phyloP scores from a whole-genome alignment of 495 filamentous ascomycete species.

The Paragyromitra xinjiangensis region DNA sequence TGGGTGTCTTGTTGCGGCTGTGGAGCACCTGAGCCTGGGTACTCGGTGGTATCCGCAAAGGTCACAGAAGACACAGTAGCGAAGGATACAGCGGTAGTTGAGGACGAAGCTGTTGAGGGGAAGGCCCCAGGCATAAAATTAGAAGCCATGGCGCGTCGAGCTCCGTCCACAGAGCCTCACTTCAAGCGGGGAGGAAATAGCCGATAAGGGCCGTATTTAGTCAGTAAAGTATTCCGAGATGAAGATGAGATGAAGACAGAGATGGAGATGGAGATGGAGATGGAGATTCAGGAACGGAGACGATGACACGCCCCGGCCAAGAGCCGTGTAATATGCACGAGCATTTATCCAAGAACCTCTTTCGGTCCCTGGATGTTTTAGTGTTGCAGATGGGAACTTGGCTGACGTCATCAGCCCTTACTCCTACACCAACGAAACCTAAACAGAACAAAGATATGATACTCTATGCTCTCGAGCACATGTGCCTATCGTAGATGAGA shows the following conservation, averaged over 20 bases:
- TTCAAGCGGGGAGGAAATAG: slow-evolving; percentile 4
- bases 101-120: slow-evolving; percentile 43
- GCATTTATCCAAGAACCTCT: slow-evolving; percentile 10
- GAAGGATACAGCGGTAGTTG: slow-evolving; percentile 44
- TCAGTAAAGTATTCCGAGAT: neutral
- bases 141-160: slow-evolving; percentile 20
- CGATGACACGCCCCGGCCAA: neutral
- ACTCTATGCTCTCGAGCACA: no score
- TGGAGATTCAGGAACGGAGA: neutral
- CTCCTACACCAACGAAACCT: neutral
- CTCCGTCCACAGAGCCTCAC: slow-evolving; percentile 3
- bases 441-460: neutral
- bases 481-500: no score
- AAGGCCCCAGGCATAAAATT: slow-evolving; percentile 45
- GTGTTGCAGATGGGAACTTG: neutral
- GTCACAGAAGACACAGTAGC: slow-evolving; percentile 32
- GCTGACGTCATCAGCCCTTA: neutral
- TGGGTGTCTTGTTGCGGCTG: slow-evolving; percentile 58
- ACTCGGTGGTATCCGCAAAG: slow-evolving; percentile 31
- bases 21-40: slow-evolving; percentile 38
- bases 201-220: neutral
- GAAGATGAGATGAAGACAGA: neutral
- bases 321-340: slow-evolving; percentile 12
- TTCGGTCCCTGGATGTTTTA: neutral
- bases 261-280: slow-evolving; percentile 3